These are phyloP conservation scores for Chaetomium tenue DNA, from an alignment of 495 filamentous ascomycete species.

Conservation along the genomic window DNA sequence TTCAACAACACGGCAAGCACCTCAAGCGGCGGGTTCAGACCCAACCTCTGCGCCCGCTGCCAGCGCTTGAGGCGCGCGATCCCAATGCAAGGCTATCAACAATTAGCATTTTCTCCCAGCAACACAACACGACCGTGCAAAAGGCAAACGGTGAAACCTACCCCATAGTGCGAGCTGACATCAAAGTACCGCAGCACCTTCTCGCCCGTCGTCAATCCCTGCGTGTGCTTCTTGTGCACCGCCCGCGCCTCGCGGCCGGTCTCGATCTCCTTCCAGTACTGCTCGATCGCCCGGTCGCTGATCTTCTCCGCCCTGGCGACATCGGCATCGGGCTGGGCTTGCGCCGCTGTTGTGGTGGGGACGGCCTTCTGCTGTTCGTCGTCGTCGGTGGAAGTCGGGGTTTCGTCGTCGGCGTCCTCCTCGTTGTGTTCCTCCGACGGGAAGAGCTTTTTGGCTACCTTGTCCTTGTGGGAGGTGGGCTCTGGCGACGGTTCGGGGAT, in stretches of 20 bases:
- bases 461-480: slow-evolving; percentile 17
- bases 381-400: neutral
- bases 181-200: slow-evolving; percentile 89
- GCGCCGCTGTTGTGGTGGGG: neutral
- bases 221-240: slow-evolving; percentile 63
- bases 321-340: slow-evolving; percentile 44
- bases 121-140: too few relatives aligned
- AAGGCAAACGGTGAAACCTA: slow-evolving; percentile 48
- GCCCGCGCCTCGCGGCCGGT: slow-evolving; percentile 44
- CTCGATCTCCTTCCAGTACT: slow-evolving; percentile 73
- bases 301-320: slow-evolving; percentile 55
- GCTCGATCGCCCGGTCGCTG: slow-evolving; percentile 60
- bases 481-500: slow-evolving; percentile 30
- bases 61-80: slow-evolving; percentile 79
- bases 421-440: neutral
- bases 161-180: slow-evolving; percentile 81
- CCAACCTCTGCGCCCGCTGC: slow-evolving; percentile 76
- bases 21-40: slow-evolving; percentile 82
- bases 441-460: too few relatives aligned
- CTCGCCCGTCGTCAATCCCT: slow-evolving; percentile 68
- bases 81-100: slow-evolving; percentile 76
- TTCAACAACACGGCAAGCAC: slow-evolving; percentile 82
- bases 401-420: slow-evolving; percentile 21
- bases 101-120: slow-evolving; percentile 13
- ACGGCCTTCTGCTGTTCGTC: slow-evolving; percentile 19